Evolutionary conservation across 192 early-diverging fungal genomes (phyloP).

Genomic region (Entomortierella lignicola): DNA sequence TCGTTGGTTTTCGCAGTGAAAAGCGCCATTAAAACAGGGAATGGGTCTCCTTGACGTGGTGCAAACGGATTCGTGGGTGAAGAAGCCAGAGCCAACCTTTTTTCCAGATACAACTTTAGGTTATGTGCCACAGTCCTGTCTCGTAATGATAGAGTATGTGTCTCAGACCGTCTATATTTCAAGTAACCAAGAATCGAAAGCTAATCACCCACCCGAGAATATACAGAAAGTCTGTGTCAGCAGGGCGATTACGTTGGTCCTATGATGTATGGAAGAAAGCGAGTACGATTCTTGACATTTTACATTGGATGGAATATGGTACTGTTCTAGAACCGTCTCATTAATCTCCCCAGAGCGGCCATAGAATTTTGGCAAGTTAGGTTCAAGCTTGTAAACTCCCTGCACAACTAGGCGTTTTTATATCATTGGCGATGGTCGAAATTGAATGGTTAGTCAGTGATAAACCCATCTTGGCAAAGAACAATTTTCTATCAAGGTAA

Average conservation of each 20-base stretch:
- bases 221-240: too few relatives aligned
- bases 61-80: constrained; percentile 25
- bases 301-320: constrained; percentile 49
- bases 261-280: neutral
- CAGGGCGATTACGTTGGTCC: too few relatives aligned
- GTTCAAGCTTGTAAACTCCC: constrained; percentile 44
- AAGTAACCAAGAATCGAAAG: constrained; percentile 46
- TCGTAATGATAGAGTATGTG: constrained; percentile 33
- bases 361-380: constrained; percentile 49
- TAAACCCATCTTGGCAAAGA: neutral
- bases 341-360: constrained; percentile 30
- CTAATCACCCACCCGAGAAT: constrained; percentile 1
- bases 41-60: neutral
- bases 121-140: constrained; percentile 36
- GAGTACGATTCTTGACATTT: neutral
- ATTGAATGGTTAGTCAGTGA: neutral
- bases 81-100: constrained; percentile 11
- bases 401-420: constrained; percentile 29
- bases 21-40: constrained; percentile 28
- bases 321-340: constrained; percentile 29
- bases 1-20: constrained; percentile 52
- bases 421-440: too few relatives aligned
- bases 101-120: constrained; percentile 37
- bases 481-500: neutral
- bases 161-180: constrained; percentile 43